Percentiles rank a stretch among this genome's conserved stretches.
Conservation (phyloP, 768 basidiomycete species). For the Panaeolus cyanescens region DNA sequence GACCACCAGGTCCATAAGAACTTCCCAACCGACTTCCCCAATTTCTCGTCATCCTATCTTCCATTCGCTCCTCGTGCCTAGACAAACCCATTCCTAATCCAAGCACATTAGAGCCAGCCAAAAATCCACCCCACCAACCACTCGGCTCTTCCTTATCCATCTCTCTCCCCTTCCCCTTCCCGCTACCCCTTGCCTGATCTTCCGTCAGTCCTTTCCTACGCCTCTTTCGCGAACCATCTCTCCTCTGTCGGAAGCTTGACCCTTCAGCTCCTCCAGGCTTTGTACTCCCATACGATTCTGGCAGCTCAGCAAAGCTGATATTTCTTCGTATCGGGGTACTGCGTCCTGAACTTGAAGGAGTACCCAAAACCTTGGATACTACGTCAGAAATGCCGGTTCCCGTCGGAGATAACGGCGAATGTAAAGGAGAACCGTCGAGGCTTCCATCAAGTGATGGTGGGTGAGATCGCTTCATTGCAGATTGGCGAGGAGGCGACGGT, state of each 20-base stretch:
- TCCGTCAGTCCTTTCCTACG: slow-evolving; percentile 18
- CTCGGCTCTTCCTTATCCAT: slow-evolving; percentile 11
- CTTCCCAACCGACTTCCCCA: slow-evolving; percentile 45
- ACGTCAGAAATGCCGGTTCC: slow-evolving; percentile 28
- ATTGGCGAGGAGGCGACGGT: slow-evolving; percentile 56
- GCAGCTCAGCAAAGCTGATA: slow-evolving; percentile 78
- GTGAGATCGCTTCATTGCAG: slow-evolving; percentile 39
- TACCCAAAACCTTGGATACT: slow-evolving; percentile 28
- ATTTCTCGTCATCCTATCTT: slow-evolving; percentile 52
- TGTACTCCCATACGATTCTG: slow-evolving; percentile 60
- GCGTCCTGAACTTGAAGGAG: slow-evolving; percentile 47
- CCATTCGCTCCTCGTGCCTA: slow-evolving; percentile 47
- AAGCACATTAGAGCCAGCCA: slow-evolving; percentile 16
- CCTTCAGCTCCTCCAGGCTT: slow-evolving; percentile 27
- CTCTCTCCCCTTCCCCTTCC: slow-evolving; percentile 14
- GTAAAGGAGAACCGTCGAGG: slow-evolving; percentile 4
- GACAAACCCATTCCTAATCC: slow-evolving; percentile 17
- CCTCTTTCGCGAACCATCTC: slow-evolving; percentile 27
- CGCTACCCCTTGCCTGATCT: slow-evolving; percentile 1
- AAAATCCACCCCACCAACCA: slow-evolving; percentile 30
- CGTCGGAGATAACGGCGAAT: slow-evolving; percentile 14
- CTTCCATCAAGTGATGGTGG: slow-evolving; percentile 6
- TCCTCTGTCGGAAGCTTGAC: slow-evolving; percentile 36
- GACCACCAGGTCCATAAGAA: slow-evolving; percentile 30
- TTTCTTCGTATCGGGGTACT: slow-evolving; percentile 60